Evolutionary conservation across 169 alveolate species (phyloP).

Genomic region (Plasmodium vinckei): DNA sequence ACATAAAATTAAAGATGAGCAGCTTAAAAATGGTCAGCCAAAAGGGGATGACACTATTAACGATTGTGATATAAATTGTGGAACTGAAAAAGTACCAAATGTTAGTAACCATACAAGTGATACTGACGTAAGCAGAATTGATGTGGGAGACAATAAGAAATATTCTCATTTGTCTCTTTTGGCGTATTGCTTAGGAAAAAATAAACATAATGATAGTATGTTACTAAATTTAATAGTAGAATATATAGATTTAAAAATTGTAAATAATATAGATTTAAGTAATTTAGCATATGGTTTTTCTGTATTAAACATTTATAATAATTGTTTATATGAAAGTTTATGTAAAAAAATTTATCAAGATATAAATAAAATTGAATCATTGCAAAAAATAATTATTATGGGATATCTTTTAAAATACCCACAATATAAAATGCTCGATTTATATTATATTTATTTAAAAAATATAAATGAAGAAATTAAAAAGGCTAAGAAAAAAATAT

Average conservation of each 20-base stretch:
- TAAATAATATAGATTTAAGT: slow-evolving; percentile 72
- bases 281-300: slow-evolving; percentile 71
- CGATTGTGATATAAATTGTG: not conserved
- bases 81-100: not conserved
- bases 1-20: slow-evolving; percentile 27
- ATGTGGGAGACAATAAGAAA: slow-evolving; percentile 21
- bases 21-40: not conserved
- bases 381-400: slow-evolving; percentile 54
- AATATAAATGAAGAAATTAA: slow-evolving; percentile 36
- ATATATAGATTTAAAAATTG: slow-evolving; percentile 34
- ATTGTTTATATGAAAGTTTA: slow-evolving; percentile 42
- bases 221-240: slow-evolving; percentile 26
- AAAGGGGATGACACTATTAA: not conserved
- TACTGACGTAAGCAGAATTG: not conserved
- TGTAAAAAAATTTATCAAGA: slow-evolving; percentile 30
- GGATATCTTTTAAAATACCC: slow-evolving; percentile 66
- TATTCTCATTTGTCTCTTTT: slow-evolving; percentile 59
- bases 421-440: slow-evolving; percentile 16
- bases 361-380: slow-evolving; percentile 32
- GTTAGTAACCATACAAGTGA: not conserved
- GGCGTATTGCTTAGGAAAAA: slow-evolving; percentile 65
- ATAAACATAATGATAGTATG: slow-evolving; percentile 48
- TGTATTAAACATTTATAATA: slow-evolving; percentile 47
- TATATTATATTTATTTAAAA: slow-evolving; percentile 27
- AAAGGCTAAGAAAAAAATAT: slow-evolving; percentile 3